Evolutionary conservation across 371 early-diverging fungal species (phyloP).

Genomic region (Homolaphlyctis polyrhiza): DNA sequence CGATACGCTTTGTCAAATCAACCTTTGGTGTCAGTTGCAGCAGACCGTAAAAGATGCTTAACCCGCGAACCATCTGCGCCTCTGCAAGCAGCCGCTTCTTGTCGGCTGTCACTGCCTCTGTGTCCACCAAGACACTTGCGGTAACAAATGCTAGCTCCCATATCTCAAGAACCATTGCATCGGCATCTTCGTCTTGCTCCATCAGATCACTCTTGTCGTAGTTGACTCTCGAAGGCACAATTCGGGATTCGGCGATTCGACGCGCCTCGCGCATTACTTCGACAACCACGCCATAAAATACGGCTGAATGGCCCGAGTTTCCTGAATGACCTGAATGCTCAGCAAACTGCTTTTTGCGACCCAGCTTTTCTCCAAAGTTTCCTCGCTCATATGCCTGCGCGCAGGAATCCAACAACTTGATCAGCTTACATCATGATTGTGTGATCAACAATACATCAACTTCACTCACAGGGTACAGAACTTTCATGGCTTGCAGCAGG

Average conservation of each 20-base stretch:
- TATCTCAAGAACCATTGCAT: not conserved
- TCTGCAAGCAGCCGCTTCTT: not conserved
- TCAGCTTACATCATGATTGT: no score
- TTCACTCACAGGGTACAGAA: not conserved
- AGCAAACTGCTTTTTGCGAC: no score
- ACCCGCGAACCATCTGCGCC: not conserved
- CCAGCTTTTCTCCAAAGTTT: not conserved
- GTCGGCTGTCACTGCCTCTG: not conserved
- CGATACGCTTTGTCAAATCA: not conserved
- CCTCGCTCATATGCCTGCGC: not conserved
- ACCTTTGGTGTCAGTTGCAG: not conserved
- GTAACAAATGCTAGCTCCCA: not conserved
- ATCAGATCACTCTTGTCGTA: no score
- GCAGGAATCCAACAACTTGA: no score
- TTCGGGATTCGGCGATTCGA: not conserved
- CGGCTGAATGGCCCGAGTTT: not conserved
- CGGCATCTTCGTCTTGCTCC: no score
- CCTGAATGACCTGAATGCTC: not conserved
- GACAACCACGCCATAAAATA: not conserved
- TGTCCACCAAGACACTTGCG: not conserved
- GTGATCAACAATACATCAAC: no score
- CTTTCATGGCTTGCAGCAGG: not conserved
- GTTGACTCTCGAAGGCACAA: not conserved
- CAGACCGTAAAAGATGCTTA: not conserved
- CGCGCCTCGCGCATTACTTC: conserved; percentile 1